A percentile compares a stretch with the other conserved stretches of the same genome.
Conservation (phyloP, 768 basidiomycete genomes). For the Leccinum aurantiacum region DNA sequence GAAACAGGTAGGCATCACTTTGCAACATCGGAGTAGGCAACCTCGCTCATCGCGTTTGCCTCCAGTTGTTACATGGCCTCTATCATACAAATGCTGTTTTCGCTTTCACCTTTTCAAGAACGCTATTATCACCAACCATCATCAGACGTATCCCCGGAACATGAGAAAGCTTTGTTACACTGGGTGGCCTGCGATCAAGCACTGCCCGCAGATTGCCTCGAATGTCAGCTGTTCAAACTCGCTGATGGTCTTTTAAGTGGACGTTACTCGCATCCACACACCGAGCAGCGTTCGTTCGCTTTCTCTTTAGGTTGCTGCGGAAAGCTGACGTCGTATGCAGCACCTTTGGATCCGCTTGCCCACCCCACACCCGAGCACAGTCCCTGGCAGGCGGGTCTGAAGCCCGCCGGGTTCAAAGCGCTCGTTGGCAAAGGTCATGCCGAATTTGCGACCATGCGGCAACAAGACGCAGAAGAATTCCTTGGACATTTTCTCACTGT, state of each 20-base stretch:
- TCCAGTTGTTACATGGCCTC: conserved; percentile 96
- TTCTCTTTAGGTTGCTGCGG: conserved; percentile 7
- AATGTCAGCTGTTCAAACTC: conserved; percentile 92
- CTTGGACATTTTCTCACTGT: conserved; percentile 75
- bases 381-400: conserved; percentile 70
- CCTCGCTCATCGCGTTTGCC: background rate
- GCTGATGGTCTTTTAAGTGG: conserved; percentile 93
- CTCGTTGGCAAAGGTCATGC: conserved; percentile 90
- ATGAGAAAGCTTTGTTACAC: conserved; percentile 48
- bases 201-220: conserved; percentile 83
- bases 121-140: conserved; percentile 55
- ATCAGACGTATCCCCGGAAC: conserved; percentile 8
- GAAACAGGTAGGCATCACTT: conserved; percentile 63
- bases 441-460: conserved; percentile 95
- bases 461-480: conserved; percentile 98
- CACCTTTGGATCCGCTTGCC: conserved; percentile 34
- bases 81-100: conserved; percentile 82
- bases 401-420: conserved; percentile 81
- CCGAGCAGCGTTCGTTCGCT: conserved; percentile 25
- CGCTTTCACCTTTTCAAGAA: conserved; percentile 71
- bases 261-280: conserved; percentile 73
- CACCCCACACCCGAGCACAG: conserved; percentile 28
- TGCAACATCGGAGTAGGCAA: background rate
- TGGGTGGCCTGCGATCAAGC: conserved; percentile 58
- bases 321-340: conserved; percentile 16